phyloP scores from a whole-genome alignment of 75 land plant species.

The Picea glauca region DNA sequence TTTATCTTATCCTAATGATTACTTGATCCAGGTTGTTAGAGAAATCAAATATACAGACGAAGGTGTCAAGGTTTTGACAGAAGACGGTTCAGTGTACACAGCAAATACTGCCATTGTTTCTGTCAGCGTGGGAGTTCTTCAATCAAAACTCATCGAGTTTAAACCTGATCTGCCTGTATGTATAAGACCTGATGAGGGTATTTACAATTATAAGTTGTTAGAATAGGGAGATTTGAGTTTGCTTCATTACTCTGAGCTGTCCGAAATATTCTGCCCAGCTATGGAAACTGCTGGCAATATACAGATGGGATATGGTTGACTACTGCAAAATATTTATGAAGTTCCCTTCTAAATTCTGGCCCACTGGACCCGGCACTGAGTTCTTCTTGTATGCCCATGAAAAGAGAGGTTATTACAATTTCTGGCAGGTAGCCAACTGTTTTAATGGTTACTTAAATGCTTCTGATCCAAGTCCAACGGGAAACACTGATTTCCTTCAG shows the following conservation, averaged over 20 bases:
- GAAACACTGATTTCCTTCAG: background rate
- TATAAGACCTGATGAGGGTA: conserved; percentile 24
- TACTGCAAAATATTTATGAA: conserved; percentile 67
- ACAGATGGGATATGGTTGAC: conserved; percentile 52
- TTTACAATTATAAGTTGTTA: conserved; percentile 31
- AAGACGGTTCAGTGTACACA: conserved; percentile 42
- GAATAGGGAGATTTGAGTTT: conserved; percentile 25
- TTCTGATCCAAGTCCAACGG: conserved; percentile 23
- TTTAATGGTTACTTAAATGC: conserved; percentile 13
- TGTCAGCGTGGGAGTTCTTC: conserved; percentile 55
- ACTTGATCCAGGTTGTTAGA: conserved; percentile 31
- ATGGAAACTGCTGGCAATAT: conserved; percentile 48
- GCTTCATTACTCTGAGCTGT: conserved; percentile 19
- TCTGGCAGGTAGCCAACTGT: conserved; percentile 51
- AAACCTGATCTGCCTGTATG: conserved; percentile 48
- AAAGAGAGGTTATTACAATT: conserved; percentile 49
- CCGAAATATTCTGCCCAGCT: conserved; percentile 12
- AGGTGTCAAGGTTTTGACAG: conserved; percentile 38
- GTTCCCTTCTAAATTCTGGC: conserved; percentile 62
- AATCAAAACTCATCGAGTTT: conserved; percentile 48
- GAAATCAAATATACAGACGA: conserved; percentile 17
- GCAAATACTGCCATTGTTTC: conserved; percentile 48
- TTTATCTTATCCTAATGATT: too few species aligned
- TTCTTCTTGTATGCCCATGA: conserved; percentile 55
- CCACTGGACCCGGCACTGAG: conserved; percentile 42